Percentiles rank a stretch among this genome's conserved stretches.
phyloP scores from a whole-genome alignment of 805 yeast species.

The Wickerhamomyces tratensis region DNA sequence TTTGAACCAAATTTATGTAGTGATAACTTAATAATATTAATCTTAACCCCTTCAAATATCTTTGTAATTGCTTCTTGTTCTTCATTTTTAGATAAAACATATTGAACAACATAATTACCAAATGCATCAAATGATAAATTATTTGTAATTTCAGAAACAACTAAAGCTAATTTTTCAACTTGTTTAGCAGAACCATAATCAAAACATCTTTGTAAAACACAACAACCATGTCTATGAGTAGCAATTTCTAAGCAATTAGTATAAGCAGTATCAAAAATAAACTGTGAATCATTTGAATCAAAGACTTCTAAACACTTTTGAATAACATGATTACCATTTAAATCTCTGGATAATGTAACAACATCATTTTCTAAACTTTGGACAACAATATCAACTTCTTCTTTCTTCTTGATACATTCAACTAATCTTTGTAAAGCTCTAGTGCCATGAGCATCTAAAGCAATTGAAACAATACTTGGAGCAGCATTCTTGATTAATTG shows the following conservation, averaged over 20 bases:
- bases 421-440: conserved; percentile 89
- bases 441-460: conserved; percentile 92
- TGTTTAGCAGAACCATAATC: conserved; percentile 78
- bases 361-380: conserved; percentile 57
- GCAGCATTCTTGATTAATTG: conserved; percentile 62
- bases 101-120: conserved; percentile 96
- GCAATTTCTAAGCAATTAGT: conserved; percentile 71
- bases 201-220: conserved; percentile 90
- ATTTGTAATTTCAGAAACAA: conserved; percentile 61
- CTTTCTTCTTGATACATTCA: conserved; percentile 64
- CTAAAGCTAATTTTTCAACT: conserved; percentile 52
- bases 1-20: conserved; percentile 90
- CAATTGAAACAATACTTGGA: conserved; percentile 66
- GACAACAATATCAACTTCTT: conserved; percentile 61
- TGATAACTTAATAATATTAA: conserved; percentile 38
- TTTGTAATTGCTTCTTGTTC: conserved; percentile 19
- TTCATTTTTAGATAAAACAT: conserved; percentile 50
- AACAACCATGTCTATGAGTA: conserved; percentile 95
- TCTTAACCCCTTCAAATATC: conserved; percentile 24
- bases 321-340: conserved; percentile 94
- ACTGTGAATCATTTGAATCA: conserved; percentile 60
- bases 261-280: conserved; percentile 81
- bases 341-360: conserved; percentile 72
- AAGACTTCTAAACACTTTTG: conserved; percentile 83
- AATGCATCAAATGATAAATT: conserved; percentile 81